Base-by-base conservation (phyloP, 1,284 basidiomycete species). In the Ceratobasidium sp. region DNA sequence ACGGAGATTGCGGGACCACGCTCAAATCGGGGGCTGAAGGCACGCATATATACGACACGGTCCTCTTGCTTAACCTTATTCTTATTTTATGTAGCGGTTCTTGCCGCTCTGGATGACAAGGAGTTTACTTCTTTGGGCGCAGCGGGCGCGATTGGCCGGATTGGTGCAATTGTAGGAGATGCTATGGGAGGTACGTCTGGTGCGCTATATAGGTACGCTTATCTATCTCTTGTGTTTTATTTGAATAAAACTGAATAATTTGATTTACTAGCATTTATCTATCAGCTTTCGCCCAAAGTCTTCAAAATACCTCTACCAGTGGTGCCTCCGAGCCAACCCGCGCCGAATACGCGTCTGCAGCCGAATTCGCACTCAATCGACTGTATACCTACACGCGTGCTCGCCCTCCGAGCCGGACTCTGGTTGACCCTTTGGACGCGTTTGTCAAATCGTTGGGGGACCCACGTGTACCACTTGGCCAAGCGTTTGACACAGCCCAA, bases 141-240 rank as follows among this genome's bases (percentile, higher is more conserved):
- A 4, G 35, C 32, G n/a, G 35, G 50, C 30, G 28, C 64, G 11
- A 67, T 67, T 41, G 35, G 50, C 18, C 30, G 44, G 4, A 88
- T 96, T 72, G 88, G 94, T 1, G 86, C 89, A 75, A 87, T 91
- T 28, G 90, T 90, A 2, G 94, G 96, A 81, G 89, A 92, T 77
- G 85, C 87, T 64, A 98, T 98, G 95, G 96, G 94, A 38, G 96
- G 96, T 21, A 98, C 95, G 5, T 93, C 90, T 74, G 96, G 95
- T 6, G 96, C 95, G 0, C 82, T 98, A 32, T 98, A 96, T 80
- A 94, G 94, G 91, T 93, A 76, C 76, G 89, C 83, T 7, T 78
- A 30, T 28, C 18, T 23, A n/a, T 32, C 11, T 28, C 32, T 11
- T 38, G 23, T 55, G 41, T 28, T n/a, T 28, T 30, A 32, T 21